These are phyloP conservation scores for Kalmusia sp. DNA, from an alignment of 2,329 filamentous ascomycete species.

Conservation along the genomic window DNA sequence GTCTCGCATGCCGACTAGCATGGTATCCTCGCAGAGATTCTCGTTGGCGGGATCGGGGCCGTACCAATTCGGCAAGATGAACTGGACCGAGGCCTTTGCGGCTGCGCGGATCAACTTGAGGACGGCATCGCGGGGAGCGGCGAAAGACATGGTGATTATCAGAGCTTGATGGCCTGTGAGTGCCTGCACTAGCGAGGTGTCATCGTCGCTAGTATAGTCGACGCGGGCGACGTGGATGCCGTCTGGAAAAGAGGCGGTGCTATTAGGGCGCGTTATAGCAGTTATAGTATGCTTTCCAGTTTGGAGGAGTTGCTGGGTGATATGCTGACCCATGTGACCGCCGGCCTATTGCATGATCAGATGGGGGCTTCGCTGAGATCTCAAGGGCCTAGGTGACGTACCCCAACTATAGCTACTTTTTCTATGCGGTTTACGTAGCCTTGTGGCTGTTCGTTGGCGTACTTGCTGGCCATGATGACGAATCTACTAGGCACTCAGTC, in stretches of 20 bases:
- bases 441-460: background rate
- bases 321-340: conserved; percentile 1
- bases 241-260: conserved; percentile 49
- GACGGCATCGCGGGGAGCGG: conserved; percentile 31
- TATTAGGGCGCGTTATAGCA: conserved; percentile 57
- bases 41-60: conserved; percentile 32
- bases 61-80: conserved; percentile 46
- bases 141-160: conserved; percentile 44
- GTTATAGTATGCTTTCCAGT: conserved; percentile 58
- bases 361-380: background rate
- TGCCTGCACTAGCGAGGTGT: conserved; percentile 37
- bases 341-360: conserved; percentile 1
- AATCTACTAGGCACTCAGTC: too few relatives aligned
- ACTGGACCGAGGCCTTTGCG: conserved; percentile 41
- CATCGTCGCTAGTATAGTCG: conserved; percentile 57
- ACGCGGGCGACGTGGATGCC: conserved; percentile 50
- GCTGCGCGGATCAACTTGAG: conserved; percentile 37
- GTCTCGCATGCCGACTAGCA: background rate
- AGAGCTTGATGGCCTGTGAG: conserved; percentile 48
- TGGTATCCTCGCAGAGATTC: conserved; percentile 2
- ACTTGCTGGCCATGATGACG: background rate
- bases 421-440: background rate
- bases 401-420: conserved; percentile 2
- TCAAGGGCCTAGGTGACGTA: background rate
- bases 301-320: background rate